These are phyloP conservation scores for Agarophyton chilense DNA, from an alignment of 23 red algal species.

Conservation along the genomic window DNA sequence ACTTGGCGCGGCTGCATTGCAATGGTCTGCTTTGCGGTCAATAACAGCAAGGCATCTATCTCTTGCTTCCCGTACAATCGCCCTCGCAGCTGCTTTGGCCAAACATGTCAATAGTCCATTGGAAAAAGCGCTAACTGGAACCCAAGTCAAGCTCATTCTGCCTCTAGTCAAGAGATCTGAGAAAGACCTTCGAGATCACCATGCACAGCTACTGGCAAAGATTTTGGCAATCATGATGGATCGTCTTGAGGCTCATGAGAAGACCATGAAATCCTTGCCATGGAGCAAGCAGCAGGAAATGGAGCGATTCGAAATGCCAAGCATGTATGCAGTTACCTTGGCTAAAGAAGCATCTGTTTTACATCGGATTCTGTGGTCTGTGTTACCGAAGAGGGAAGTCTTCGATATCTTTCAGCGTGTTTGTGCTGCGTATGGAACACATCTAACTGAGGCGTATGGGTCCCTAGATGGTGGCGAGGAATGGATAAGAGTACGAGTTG, in stretches of 20 bases:
- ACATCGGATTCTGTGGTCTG: slow-evolving; percentile 73
- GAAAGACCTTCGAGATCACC: slow-evolving; percentile 70
- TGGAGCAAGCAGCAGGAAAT: slow-evolving; percentile 68
- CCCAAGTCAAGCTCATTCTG: slow-evolving; percentile 32
- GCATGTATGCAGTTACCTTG: slow-evolving; percentile 54
- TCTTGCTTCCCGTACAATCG: slow-evolving; percentile 65
- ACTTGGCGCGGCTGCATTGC: slow-evolving; percentile 64
- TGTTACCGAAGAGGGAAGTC: slow-evolving; percentile 61
- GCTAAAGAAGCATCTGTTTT: slow-evolving; percentile 71
- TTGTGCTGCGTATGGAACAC: slow-evolving; percentile 63
- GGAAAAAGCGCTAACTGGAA: slow-evolving; percentile 28
- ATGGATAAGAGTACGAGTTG: slow-evolving; percentile 64
- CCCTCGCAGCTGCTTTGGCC: slow-evolving; percentile 52
- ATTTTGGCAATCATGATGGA: slow-evolving; percentile 81
- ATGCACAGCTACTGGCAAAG: slow-evolving; percentile 74
- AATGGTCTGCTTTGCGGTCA: slow-evolving; percentile 79
- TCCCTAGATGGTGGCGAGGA: slow-evolving; percentile 58
- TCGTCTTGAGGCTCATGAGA: slow-evolving; percentile 68
- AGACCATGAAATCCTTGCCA: slow-evolving; percentile 53
- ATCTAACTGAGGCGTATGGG: slow-evolving; percentile 56
- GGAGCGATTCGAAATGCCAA: slow-evolving; percentile 62
- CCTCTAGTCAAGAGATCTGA: slow-evolving; percentile 46
- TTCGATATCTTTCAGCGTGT: slow-evolving; percentile 57
- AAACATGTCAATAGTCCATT: slow-evolving; percentile 25
- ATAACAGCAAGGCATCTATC: slow-evolving; percentile 84